Percentiles rank a stretch among this genome's conserved stretches.
These are phyloP conservation scores for Schizochytrium sp. DNA, from an alignment of 108 stramenopile species.

Conservation along the genomic window DNA sequence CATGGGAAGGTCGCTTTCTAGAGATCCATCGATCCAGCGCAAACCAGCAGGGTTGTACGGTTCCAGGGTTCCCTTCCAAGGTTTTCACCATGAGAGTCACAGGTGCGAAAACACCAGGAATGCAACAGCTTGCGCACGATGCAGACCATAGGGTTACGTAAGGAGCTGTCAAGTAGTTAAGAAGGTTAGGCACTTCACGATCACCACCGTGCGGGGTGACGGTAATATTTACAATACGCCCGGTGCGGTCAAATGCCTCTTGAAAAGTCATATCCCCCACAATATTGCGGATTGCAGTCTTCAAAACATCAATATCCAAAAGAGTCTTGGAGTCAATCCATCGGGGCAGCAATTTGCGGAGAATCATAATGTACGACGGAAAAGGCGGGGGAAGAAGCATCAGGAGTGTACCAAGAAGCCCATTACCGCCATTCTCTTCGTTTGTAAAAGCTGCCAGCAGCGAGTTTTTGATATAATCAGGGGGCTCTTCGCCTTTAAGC, in stretches of 20 bases:
- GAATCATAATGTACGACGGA: constrained; percentile 31
- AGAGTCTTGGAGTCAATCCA: constrained; percentile 83
- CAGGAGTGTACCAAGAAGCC: constrained; percentile 23
- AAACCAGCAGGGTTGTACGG: constrained; percentile 66
- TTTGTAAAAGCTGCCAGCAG: neutral
- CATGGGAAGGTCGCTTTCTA: constrained; percentile 97
- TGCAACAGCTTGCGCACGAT: constrained; percentile 90
- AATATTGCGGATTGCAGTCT: constrained; percentile 82
- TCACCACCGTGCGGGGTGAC: constrained; percentile 87
- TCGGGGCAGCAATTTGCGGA: constrained; percentile 29
- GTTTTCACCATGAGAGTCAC: constrained; percentile 94
- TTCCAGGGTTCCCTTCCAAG: constrained; percentile 91
- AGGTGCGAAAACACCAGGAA: constrained; percentile 97
- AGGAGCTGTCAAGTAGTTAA: constrained; percentile 98
- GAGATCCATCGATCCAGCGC: constrained; percentile 85
- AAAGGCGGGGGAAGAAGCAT: constrained; percentile 46
- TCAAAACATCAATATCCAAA: constrained; percentile 92
- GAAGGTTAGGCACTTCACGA: constrained; percentile 88
- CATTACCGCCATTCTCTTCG: constrained; percentile 2
- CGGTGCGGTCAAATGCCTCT: constrained; percentile 98
- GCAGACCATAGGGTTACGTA: constrained; percentile 97
- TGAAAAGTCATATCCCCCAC: constrained; percentile 95
- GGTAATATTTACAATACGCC: constrained; percentile 96
- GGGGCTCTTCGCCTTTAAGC: constrained; percentile 1
- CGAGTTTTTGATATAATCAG: neutral